phyloP scores from a whole-genome alignment of 768 basidiomycete species.

The Mycena olivaceomarginata region DNA sequence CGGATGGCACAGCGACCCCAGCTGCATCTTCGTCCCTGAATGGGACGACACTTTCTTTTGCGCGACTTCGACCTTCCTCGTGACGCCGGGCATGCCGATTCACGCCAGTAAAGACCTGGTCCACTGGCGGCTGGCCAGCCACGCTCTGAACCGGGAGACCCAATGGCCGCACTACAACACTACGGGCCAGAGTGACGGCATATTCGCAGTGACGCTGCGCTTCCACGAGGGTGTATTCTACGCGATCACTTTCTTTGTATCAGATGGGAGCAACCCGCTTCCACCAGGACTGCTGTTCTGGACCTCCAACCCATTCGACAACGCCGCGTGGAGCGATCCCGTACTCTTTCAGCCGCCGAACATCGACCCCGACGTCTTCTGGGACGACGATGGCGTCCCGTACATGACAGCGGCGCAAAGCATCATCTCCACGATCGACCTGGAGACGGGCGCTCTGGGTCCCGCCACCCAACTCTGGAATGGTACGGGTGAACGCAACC shows the following conservation, averaged over 20 bases:
- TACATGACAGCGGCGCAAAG: slow-evolving; percentile 49
- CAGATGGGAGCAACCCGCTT: slow-evolving; percentile 35
- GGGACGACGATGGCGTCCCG: slow-evolving; percentile 37
- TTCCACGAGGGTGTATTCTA: slow-evolving; percentile 38
- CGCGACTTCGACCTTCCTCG: slow-evolving; percentile 52
- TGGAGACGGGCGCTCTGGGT: too few relatives aligned
- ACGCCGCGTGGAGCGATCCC: slow-evolving; percentile 34
- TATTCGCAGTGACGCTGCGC: slow-evolving; percentile 40
- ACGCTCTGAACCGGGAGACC: slow-evolving; percentile 33
- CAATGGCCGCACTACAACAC: slow-evolving; percentile 41
- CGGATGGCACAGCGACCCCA: slow-evolving; percentile 52
- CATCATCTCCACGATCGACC: slow-evolving; percentile 45
- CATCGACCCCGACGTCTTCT: slow-evolving; percentile 42
- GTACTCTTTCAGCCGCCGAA: slow-evolving; percentile 24
- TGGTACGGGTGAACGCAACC: too few relatives aligned
- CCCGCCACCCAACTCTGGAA: too few relatives aligned
- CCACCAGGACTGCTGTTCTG: slow-evolving; percentile 38
- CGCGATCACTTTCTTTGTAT: slow-evolving; percentile 39
- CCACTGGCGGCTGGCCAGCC: slow-evolving; percentile 50
- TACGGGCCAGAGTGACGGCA: slow-evolving; percentile 36
- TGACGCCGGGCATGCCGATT: slow-evolving; percentile 51
- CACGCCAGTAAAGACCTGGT: slow-evolving; percentile 50
- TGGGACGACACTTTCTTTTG: slow-evolving; percentile 51
- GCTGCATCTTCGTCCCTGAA: slow-evolving; percentile 47
- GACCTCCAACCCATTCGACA: slow-evolving; percentile 37